Conservation (phyloP, 2,329 filamentous ascomycete species). For the Cladosporium sp. region DNA sequence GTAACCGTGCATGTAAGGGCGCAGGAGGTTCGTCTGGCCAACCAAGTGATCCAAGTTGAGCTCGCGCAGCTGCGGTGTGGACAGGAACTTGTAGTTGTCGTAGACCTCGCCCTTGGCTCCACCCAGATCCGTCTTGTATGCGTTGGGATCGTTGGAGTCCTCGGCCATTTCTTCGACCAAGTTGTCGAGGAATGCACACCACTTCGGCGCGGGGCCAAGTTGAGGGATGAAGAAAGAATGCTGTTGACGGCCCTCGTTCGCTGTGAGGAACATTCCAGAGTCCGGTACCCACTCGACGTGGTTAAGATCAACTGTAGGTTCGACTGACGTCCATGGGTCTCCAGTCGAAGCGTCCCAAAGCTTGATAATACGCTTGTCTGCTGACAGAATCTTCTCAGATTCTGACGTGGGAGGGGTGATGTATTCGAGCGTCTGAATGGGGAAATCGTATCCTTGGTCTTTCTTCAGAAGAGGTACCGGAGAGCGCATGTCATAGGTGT, state of each 20-base stretch:
- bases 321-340: slow-evolving; percentile 88
- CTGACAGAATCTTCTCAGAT: slow-evolving; percentile 71
- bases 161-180: slow-evolving; percentile 99
- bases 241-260: slow-evolving; percentile 92
- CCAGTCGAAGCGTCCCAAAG: slow-evolving; percentile 83
- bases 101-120: slow-evolving; percentile 64
- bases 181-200: slow-evolving; percentile 96
- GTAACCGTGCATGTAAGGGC: slow-evolving; percentile 98
- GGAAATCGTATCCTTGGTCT: slow-evolving; percentile 91
- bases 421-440: slow-evolving; percentile 76
- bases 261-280: slow-evolving; percentile 90
- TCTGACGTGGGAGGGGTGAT: slow-evolving; percentile 60
- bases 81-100: slow-evolving; percentile 99
- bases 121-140: slow-evolving; percentile 39
- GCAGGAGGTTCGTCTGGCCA: slow-evolving; percentile 79
- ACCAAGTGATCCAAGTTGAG: slow-evolving; percentile 84
- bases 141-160: slow-evolving; percentile 57
- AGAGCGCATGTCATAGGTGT: slow-evolving; percentile 86
- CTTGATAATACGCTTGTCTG: slow-evolving; percentile 95
- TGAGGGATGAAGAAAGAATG: slow-evolving; percentile 94
- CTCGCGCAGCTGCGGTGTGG: slow-evolving; percentile 73
- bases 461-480: slow-evolving; percentile 81
- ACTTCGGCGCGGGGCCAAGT: slow-evolving; percentile 84
- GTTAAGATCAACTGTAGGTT: slow-evolving; percentile 91
- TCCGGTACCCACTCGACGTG: slow-evolving; percentile 88